A percentile compares a stretch with the other conserved stretches of the same genome.
These are phyloP conservation scores for Phytophthora pinifolia DNA, from an alignment of 352 stramenopile genomes.

Conservation along the genomic window DNA sequence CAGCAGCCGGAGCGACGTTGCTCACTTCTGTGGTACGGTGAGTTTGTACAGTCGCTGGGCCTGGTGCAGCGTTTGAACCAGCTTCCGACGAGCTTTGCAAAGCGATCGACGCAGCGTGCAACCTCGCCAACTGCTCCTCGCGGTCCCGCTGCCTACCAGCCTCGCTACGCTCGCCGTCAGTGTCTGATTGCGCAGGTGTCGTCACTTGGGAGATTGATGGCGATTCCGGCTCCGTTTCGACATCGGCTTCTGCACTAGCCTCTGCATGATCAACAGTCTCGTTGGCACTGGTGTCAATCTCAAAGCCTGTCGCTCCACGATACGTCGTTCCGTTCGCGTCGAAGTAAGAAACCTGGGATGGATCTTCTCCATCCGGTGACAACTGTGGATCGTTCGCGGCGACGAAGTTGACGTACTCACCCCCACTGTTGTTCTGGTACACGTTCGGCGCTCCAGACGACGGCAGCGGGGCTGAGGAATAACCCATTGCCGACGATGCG, in stretches of 20 bases:
- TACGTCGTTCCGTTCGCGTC: conserved; percentile 69
- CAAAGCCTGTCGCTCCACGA: conserved; percentile 56
- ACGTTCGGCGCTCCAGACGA: conserved; percentile 18
- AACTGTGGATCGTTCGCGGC: conserved; percentile 60
- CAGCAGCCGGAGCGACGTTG: conserved; percentile 12
- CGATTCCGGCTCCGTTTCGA: conserved; percentile 61
- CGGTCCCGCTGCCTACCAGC: conserved; percentile 28
- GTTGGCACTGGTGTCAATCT: conserved; percentile 32
- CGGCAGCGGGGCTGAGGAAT: conserved; percentile 15
- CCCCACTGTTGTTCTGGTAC: conserved; percentile 20
- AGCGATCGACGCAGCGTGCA: conserved; percentile 36
- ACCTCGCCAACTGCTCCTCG: conserved; percentile 27
- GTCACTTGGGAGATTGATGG: conserved; percentile 69
- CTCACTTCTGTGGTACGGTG: conserved; percentile 29
- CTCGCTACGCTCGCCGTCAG: conserved; percentile 42
- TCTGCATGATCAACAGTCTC: not conserved
- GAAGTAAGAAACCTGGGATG: conserved; percentile 61
- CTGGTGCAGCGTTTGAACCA: conserved; percentile 2
- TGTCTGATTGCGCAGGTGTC: conserved; percentile 67
- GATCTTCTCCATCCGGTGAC: conserved; percentile 26
- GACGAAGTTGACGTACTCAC: conserved; percentile 48
- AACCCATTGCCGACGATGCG: conserved; percentile 21
- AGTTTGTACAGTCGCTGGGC: not conserved
- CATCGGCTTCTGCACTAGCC: conserved; percentile 34
- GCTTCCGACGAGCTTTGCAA: conserved; percentile 24